Conservation (phyloP, 2,329 filamentous ascomycete genomes). For the Monilinia laxa region DNA sequence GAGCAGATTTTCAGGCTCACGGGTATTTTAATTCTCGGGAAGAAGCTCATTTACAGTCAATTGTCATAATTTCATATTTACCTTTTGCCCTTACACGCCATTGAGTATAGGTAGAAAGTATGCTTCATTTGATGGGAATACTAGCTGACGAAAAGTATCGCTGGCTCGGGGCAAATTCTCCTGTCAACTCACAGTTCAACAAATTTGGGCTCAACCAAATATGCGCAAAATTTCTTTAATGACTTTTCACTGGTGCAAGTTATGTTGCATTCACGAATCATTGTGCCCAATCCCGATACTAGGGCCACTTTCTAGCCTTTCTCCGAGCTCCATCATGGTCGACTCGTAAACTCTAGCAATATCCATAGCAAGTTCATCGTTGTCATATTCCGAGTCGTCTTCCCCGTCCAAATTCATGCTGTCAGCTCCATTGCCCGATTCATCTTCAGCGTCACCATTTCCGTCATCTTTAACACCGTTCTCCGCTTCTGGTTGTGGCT, state of each 20-base stretch:
- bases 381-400: slow-evolving; percentile 43
- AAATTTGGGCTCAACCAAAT: background rate
- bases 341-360: slow-evolving; percentile 76
- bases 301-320: slow-evolving; percentile 52
- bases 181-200: background rate
- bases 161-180: background rate
- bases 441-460: slow-evolving; percentile 40
- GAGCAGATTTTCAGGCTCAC: background rate
- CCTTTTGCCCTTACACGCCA: background rate
- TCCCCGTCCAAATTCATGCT: slow-evolving; percentile 41
- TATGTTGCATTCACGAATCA: slow-evolving; percentile 7
- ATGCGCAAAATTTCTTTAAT: background rate
- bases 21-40: background rate
- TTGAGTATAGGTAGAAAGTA: background rate
- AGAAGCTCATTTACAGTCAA: background rate
- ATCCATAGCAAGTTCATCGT: slow-evolving; percentile 64
- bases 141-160: background rate
- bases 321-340: slow-evolving; percentile 73
- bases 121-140: background rate
- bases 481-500: slow-evolving; percentile 43
- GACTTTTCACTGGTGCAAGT: background rate
- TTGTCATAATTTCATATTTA: background rate
- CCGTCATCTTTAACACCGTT: background rate
- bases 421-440: slow-evolving; percentile 38
- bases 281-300: slow-evolving; percentile 16